These are phyloP conservation scores for Flaveria sonorensis DNA, from an alignment of 129 eudicot species.

Conservation along the genomic window DNA sequence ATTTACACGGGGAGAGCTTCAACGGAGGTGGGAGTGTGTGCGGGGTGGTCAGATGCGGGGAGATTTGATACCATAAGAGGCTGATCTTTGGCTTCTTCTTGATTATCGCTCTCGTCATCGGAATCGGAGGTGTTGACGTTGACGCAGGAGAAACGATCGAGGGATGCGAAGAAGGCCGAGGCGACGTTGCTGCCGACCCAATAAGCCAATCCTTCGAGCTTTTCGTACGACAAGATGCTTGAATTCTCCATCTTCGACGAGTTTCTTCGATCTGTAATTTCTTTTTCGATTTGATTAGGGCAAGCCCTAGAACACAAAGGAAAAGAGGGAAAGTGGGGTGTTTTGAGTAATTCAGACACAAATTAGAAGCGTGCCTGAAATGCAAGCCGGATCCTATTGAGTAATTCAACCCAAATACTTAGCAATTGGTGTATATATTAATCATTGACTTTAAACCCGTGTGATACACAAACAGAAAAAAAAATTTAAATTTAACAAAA, in stretches of 20 bases:
- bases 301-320: constrained; percentile 29
- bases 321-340: constrained; percentile 3
- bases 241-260: constrained; percentile 54
- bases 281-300: background rate
- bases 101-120: constrained; percentile 61
- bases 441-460: no score
- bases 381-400: no score
- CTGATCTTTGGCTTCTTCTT: constrained; percentile 78
- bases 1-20: constrained; percentile 77
- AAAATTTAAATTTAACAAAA: no score
- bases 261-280: constrained; percentile 1
- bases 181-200: constrained; percentile 91
- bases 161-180: constrained; percentile 88
- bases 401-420: no score
- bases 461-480: no score
- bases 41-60: constrained; percentile 34
- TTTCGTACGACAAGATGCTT: constrained; percentile 48
- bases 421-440: no score
- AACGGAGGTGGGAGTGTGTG: constrained; percentile 41
- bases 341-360: background rate
- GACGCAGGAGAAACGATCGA: constrained; percentile 89
- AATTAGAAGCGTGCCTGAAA: no score
- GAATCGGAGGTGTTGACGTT: constrained; percentile 72
- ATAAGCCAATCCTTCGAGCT: constrained; percentile 69
- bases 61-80: constrained; percentile 61